These are phyloP conservation scores for Stachybotrys echinatus DNA, from an alignment of 2,329 filamentous ascomycete genomes.

Conservation along the genomic window DNA sequence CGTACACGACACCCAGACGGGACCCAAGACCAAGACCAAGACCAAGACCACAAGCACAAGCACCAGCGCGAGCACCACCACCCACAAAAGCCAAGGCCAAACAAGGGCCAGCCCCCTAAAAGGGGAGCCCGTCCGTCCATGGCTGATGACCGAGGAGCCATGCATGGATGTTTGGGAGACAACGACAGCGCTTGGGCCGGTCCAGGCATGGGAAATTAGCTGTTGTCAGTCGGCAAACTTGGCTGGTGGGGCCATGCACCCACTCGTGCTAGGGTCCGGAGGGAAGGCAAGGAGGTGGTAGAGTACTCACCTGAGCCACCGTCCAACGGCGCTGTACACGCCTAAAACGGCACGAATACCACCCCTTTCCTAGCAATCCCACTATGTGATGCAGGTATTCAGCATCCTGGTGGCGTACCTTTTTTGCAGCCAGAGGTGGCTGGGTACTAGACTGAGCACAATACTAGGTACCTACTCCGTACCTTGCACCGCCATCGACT, in stretches of 20 bases:
- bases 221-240: slow-evolving; percentile 7
- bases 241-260: background rate
- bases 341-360: background rate
- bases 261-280: background rate
- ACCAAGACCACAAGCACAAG: background rate
- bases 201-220: slow-evolving; percentile 9
- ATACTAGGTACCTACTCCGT: background rate
- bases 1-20: background rate
- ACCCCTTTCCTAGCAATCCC: too few species aligned
- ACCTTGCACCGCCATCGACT: too few species aligned
- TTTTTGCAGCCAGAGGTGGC: too few species aligned
- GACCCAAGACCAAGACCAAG: background rate
- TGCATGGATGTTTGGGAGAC: slow-evolving; percentile 6
- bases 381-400: too few species aligned
- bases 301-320: background rate
- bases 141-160: slow-evolving; percentile 1
- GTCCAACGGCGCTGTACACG: too few species aligned
- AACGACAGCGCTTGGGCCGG: slow-evolving; percentile 4
- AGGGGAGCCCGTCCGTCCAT: background rate
- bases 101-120: too few species aligned
- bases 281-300: background rate
- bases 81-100: too few species aligned
- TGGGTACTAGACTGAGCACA: background rate
- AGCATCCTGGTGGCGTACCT: too few species aligned
- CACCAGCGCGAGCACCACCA: too few species aligned